Evolutionary conservation across 441 rosid genomes (phyloP), one percentile per base, ranked within the genome.

Genomic region (Aquilaria agallochum): DNA sequence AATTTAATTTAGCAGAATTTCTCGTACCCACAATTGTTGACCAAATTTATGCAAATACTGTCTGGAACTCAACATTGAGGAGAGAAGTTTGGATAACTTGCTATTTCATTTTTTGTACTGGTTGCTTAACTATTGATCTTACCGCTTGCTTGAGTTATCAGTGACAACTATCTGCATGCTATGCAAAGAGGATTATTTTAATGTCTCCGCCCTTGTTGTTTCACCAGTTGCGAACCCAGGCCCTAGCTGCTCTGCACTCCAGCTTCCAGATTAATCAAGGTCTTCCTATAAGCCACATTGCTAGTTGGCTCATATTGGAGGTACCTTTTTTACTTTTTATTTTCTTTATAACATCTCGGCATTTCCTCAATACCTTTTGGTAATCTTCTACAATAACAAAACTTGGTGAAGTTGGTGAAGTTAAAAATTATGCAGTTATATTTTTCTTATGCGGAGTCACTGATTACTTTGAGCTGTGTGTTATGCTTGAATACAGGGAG

Each of bases 231-330:
- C 79, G 96, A 71, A 85, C 97, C 67, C 96, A 83, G 75, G 98
- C 97, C 47, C 89, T 95, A 62, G 94, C 98, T 72, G 88, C 96
- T 48, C 82, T 95, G 65, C 91, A 89, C 77, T 71, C 83, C 73
- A 89, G 91, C 70, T 84, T 92, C 55, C 98, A 76, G 82, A 82
- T 56, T 78, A 92, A 81, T 69, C 97, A 89, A 82, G 99, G 99
- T 72, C 80, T 89, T 68, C 99, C 99, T 66, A 79, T 92, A 62
- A 67, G 82, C 53, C 83, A 70, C 70, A 80, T 75, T 63, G 87
- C 97, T 52, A 75, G 76, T 74, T 95, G 99, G 99, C 86, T 95
- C 66, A 98, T 87, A 52, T 82, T 89, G 83, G 99, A 95, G 98
- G 98, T 88, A 82, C 49, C 60, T 62, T 36, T 36, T 8, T 36